Base-by-base conservation (phyloP, 768 basidiomycete genomes). In the Calocybe gangraenosa region DNA sequence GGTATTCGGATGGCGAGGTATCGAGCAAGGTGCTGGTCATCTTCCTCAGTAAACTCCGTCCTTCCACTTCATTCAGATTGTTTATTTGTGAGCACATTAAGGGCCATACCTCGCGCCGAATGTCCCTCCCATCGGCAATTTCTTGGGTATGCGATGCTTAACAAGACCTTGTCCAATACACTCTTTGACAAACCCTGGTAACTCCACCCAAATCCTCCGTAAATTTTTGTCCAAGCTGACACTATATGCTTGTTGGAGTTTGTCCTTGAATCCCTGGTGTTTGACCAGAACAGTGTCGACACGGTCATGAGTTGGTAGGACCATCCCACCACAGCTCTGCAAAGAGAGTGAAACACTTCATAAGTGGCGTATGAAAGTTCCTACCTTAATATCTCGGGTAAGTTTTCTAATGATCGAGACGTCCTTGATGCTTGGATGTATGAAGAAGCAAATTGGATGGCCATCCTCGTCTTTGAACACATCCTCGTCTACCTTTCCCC, bases 1-100 rank as follows among this genome's bases (percentile, higher is more conserved):
- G 73, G 74, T 4, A 70, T 58, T 14, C 46, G 47, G 18, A 49
- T 49, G 7, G 74, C 69, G 3, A 76, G 42, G 34, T 65, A 74
- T 11, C 54, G 39, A 21, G 58, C 62, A n/a, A 78, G 48, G 6
- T 66, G 44, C 3, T 61, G 37, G 22, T 73, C 72, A 23, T 78
- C 74, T 11, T 65, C 59, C 5, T 32, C 8, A 0, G 73, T 72
- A 38, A 65, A 78, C 30, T 44, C 37, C 1, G 23, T 51, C 18
- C 67, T 65, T 7, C 58, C 51, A 50, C 47, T 51, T 22, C 0
- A n/a, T 28, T 34, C 19, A 22, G 23, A 35, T 20, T 9, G 34
- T 7, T 35, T 5, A 7, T 35, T 14, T 8, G 30, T 14, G 14
- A 31, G 17, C 6, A 35, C 34, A 35, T 35, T n/a, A 35, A n/a